Base-by-base conservation (phyloP, 2,329 filamentous ascomycete genomes). In the Shiraia bambusicola region DNA sequence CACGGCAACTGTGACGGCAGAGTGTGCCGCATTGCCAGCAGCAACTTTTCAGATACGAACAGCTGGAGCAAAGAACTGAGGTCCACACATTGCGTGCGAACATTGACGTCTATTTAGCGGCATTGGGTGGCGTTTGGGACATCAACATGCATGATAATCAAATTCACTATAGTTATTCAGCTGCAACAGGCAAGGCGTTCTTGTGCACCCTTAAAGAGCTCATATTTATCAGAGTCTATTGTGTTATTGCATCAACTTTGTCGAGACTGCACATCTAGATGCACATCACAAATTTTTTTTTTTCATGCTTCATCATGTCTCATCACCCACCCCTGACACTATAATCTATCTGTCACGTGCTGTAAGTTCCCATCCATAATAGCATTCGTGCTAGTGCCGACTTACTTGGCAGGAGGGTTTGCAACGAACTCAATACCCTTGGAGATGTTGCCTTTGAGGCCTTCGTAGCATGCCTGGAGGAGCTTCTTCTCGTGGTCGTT, bases 1-100 rank as follows among this genome's bases (percentile, higher is more conserved):
- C 57, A 85, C 84, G 58, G 91, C 91, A 8, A 94, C 86, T 1
- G 92, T 98, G 1, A 88, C 95, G 57, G 93, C 90, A 4, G 93
- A 96, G 72, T 87, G 87, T 40, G 86, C 77, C 41, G 92, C 95
- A 66, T 76, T 98, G 40, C 93, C 93, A 0, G 81, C 81, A 5
- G 93, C 92, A 26, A 88, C 91, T 1, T 98, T 98, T 68, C 93
- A 98, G 72, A 96, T 98, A 67, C 94, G 94, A 74, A 93, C 88
- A 28, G 74, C 86, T 37, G 78, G 82, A 17, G 70, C 78, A 24
- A 89, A 89, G 71, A 71, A 80, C 61, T 86, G 74, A 76, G 16
- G 12, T 22, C 13, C 12, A 15, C 15, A 6, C 15, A 25, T 8
- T 34, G 22, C 10, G 10, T 7, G n/a, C 6, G n/a, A 17, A 4